Evolutionary conservation across 495 filamentous ascomycete species (phyloP), one percentile per base, ranked within the genome.

Genomic region (Lophiotrema nucula): DNA sequence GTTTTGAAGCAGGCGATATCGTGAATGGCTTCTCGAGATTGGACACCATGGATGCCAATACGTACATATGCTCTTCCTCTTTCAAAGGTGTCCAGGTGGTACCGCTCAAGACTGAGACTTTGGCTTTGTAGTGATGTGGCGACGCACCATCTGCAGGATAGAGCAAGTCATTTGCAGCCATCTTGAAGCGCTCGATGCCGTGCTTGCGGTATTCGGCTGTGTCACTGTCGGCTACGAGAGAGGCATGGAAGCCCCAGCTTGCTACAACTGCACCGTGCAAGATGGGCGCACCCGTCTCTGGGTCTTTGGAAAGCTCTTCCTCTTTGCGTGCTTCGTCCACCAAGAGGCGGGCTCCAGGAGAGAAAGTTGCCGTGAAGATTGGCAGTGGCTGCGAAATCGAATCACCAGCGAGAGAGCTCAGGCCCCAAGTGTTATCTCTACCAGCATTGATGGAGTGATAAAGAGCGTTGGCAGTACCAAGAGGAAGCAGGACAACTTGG

Each of bases 381-480:
- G 72, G 72, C 2, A 75, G 54, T 4, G 51, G 57, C 11, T 51
- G 47, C 12, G 61, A 53, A 10, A 49, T 64, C 6, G 18, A 6
- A 13, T 65, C 62, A 38, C 67, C 65, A 15, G 61, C 45, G n/a
- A 89, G 74, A 12, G 79, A 80, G 16, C 79, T 74, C 0, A 89
- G 74, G 21, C 76, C 76, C 60, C 77, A 67, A 15, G 80, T 76
- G 5, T 66, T 64, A 59, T 74, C 67, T 25, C 26, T 55, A 8
- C 74, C 67, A 21, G 78, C 57, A 49, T 75, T 76, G 33, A 72
- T 72, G 2, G 89, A 95, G 66, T 84, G 80, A 33, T 90, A 88
- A 57, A 96, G 81, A 2, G 92, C 92, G 72, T 96, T 97, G 22
- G 88, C 92, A 2, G 92, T 96, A 2, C 92, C 92, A 16, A 91